Evolutionary conservation across 2,329 filamentous ascomycete genomes (phyloP).

Genomic region (Sporothrix euskadiensis): DNA sequence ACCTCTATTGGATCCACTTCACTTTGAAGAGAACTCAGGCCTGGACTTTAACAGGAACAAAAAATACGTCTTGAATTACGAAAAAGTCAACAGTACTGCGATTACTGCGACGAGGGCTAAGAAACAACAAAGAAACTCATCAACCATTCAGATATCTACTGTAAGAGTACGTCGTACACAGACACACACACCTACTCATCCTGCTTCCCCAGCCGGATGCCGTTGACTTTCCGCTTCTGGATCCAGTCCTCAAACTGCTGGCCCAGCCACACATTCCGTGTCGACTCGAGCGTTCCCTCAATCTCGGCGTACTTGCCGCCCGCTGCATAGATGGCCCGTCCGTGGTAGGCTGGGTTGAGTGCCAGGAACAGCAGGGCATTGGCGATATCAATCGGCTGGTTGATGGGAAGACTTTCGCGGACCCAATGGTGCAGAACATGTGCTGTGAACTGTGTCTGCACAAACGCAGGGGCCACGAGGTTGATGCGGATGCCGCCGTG

Average conservation of each 20-base stretch:
- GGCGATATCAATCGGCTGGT: slow-evolving; percentile 46
- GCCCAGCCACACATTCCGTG: slow-evolving; percentile 36
- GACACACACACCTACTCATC: background rate
- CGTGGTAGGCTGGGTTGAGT: slow-evolving; percentile 36
- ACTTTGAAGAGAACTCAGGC: too few relatives aligned
- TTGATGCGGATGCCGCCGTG: slow-evolving; percentile 30
- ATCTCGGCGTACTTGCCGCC: slow-evolving; percentile 36
- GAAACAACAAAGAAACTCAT: background rate
- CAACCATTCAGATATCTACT: background rate
- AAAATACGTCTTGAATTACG: too few relatives aligned
- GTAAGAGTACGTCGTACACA: background rate
- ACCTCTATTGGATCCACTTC: too few relatives aligned
- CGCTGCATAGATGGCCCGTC: slow-evolving; percentile 35
- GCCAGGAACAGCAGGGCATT: slow-evolving; percentile 42
- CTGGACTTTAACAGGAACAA: too few relatives aligned
- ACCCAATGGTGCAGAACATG: slow-evolving; percentile 48
- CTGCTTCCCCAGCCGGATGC: slow-evolving; percentile 22
- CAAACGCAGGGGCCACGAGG: slow-evolving; percentile 24
- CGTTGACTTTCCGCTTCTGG: slow-evolving; percentile 6
- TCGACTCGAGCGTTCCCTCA: slow-evolving; percentile 35
- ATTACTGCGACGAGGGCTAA: too few relatives aligned
- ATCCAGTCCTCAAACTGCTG: slow-evolving; percentile 32
- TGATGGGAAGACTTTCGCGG: slow-evolving; percentile 44
- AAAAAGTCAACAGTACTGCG: too few relatives aligned
- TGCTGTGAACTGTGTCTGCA: slow-evolving; percentile 49